Conservation (phyloP, 2,329 filamentous ascomycete genomes). For the Claviceps arundinis region DNA sequence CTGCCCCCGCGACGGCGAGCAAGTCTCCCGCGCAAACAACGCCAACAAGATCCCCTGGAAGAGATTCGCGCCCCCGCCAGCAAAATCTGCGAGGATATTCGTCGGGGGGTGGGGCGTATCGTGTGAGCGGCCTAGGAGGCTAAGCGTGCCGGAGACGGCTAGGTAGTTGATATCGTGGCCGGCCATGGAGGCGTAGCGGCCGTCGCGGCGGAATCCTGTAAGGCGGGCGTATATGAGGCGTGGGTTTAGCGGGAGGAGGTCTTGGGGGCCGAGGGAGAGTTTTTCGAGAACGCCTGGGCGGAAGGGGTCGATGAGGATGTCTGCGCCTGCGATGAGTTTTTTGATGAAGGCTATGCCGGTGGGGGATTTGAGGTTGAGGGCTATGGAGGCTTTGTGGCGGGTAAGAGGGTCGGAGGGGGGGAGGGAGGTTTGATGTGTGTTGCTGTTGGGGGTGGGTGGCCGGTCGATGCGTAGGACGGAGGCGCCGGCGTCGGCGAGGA, state of each 20-base stretch:
- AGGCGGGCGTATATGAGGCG: slow-evolving; percentile 71
- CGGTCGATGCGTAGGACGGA: slow-evolving; percentile 79
- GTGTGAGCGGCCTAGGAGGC: slow-evolving; percentile 56
- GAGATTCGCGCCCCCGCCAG: slow-evolving; percentile 71
- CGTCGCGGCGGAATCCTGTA: slow-evolving; percentile 81
- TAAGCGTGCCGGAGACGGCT: slow-evolving; percentile 68
- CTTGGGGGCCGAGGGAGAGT: slow-evolving; percentile 60
- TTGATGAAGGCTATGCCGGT: slow-evolving; percentile 53
- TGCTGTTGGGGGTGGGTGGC: slow-evolving; percentile 19
- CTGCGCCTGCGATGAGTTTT: slow-evolving; percentile 57
- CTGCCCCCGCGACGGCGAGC: slow-evolving; percentile 56
- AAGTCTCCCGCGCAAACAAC: slow-evolving; percentile 31
- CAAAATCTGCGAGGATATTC: slow-evolving; percentile 85
- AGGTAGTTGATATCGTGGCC: slow-evolving; percentile 97
- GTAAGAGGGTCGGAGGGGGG: slow-evolving; percentile 48
- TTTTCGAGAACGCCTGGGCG: slow-evolving; percentile 83
- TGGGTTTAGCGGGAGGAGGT: slow-evolving; percentile 55
- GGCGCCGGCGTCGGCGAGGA: slow-evolving; percentile 82
- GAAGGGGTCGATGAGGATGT: slow-evolving; percentile 87
- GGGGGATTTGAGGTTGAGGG: slow-evolving; percentile 62
- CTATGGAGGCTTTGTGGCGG: slow-evolving; percentile 68
- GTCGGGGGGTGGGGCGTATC: slow-evolving; percentile 65
- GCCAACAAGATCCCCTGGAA: slow-evolving; percentile 76
- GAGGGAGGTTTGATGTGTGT: neutral
- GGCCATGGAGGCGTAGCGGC: slow-evolving; percentile 75